Evolutionary conservation across 768 basidiomycete species (phyloP), one percentile per base, ranked within the genome.

Genomic region (Omphalotus guepiniiformis): DNA sequence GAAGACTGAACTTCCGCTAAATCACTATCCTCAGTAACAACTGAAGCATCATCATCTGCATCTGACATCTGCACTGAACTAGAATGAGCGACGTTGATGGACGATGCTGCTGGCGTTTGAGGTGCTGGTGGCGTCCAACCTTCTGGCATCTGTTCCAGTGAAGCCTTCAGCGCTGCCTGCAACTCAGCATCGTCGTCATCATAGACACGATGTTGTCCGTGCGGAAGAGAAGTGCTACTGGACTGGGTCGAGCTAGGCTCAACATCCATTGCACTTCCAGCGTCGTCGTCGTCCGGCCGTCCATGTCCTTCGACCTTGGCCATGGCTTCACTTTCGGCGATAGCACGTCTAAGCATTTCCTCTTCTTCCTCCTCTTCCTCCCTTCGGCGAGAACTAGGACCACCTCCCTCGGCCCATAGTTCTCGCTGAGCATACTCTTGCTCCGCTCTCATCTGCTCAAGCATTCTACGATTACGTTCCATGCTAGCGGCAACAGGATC

Each of bases 161-260:
- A 93, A 2, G 90, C 93, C 59, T 72, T 82, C 39, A 95, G 70
- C 4, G 93, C 93, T 9, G 91, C 92, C 65, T 94, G 93, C 38
- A 95, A 67, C 55, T 88, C 85, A 19, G 78, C 80, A 56, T 95
- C 92, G 42, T 93, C 92, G 53, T 94, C 92, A 52, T 93, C 92
- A 54, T 88, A 83, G 30, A 83, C 78, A 38, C 80, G 67, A 42
- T 73, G 50, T 23, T 55, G 52, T 28, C 50, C 39, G 50, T 40
- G 43, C 28, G 22, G 47, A 15, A 18, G 13, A 18, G 18, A 35
- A 18, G 22, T 12, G 39, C 29, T 43, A 30, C 25, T 38, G 23
- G 23, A 23, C 9, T 26, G n/a, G 35, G 28, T 25, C 42, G 18
- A 49, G 49, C 30, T 36, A 39, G 15, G 58, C 26, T 62, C 60